phyloP scores from a whole-genome alignment of 305 asterid genomes.

The Plantago lanceolata region DNA sequence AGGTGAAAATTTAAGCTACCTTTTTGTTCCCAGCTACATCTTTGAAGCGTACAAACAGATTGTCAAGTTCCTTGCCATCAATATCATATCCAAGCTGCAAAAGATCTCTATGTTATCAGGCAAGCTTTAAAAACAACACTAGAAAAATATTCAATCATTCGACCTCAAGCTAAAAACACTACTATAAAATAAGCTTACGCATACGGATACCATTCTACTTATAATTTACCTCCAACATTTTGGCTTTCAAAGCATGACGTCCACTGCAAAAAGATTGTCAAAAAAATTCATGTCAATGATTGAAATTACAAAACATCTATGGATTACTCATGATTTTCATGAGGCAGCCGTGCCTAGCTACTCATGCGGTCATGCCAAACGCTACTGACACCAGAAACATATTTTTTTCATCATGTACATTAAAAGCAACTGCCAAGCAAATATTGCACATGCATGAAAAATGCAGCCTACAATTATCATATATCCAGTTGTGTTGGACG shows the following conservation, averaged over 20 bases:
- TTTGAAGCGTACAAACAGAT: constrained; percentile 85
- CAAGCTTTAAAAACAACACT: not conserved
- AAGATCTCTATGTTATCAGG: not conserved
- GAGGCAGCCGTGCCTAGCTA: no score
- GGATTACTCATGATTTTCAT: not conserved
- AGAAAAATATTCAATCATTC: constrained; percentile 1
- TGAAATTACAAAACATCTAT: not conserved
- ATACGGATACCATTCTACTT: constrained; percentile 3
- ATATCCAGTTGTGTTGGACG: no score
- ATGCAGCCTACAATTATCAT: no score
- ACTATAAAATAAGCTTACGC: not conserved
- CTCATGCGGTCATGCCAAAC: no score
- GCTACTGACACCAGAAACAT: no score
- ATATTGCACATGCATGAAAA: no score
- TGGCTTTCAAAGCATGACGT: constrained; percentile 80
- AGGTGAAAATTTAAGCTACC: constrained; percentile 34
- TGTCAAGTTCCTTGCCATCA: constrained; percentile 76
- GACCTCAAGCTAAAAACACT: not conserved
- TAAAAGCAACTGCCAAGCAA: no score
- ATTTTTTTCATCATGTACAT: no score
- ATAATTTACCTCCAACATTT: constrained; percentile 62
- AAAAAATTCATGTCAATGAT: not conserved
- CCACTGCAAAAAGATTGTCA: constrained; percentile 45
- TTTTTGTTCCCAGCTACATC: constrained; percentile 91
- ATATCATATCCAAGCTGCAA: constrained; percentile 88